Percentiles rank a stretch among this genome's conserved stretches.
phyloP scores from a whole-genome alignment of 1,139 yeast genomes.

The Hyphopichia khmerensis region DNA sequence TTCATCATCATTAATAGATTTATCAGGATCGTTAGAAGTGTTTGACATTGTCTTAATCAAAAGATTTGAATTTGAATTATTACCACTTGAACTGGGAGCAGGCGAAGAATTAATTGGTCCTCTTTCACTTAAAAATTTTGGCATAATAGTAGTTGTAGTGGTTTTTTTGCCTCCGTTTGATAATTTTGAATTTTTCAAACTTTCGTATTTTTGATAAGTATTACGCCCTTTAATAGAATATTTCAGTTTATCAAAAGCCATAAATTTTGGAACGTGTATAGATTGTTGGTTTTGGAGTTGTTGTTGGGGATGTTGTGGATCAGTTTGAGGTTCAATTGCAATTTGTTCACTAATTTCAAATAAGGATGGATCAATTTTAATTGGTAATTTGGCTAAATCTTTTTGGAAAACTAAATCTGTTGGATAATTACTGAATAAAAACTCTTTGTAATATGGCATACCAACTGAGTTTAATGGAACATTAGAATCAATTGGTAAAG shows the following conservation, averaged over 20 bases:
- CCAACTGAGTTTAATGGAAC: conserved; percentile 74
- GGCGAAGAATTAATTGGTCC: conserved; percentile 1
- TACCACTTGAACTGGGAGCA: not conserved
- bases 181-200: conserved; percentile 21
- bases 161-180: conserved; percentile 18
- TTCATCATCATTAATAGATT: conserved; percentile 4
- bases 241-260: conserved; percentile 55
- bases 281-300: too few species aligned
- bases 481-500: conserved; percentile 35
- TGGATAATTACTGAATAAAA: conserved; percentile 80
- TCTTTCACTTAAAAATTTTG: conserved; percentile 75
- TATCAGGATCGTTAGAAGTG: conserved; percentile 6
- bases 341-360: conserved; percentile 19
- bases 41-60: conserved; percentile 12
- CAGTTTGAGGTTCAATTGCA: not conserved
- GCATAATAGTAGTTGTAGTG: conserved; percentile 28
- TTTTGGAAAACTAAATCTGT: conserved; percentile 54
- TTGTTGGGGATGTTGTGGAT: not conserved
- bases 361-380: conserved; percentile 39
- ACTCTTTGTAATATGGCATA: conserved; percentile 82
- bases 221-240: conserved; percentile 47
- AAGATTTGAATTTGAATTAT: not conserved
- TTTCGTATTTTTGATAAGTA: conserved; percentile 46
- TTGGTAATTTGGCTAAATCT: conserved; percentile 53
- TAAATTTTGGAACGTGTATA: conserved; percentile 11